Percentiles rank a stretch among this genome's conserved stretches.
Evolutionary conservation across 2,329 filamentous ascomycete species (phyloP).

Genomic region (Tolypocladium amazonense): DNA sequence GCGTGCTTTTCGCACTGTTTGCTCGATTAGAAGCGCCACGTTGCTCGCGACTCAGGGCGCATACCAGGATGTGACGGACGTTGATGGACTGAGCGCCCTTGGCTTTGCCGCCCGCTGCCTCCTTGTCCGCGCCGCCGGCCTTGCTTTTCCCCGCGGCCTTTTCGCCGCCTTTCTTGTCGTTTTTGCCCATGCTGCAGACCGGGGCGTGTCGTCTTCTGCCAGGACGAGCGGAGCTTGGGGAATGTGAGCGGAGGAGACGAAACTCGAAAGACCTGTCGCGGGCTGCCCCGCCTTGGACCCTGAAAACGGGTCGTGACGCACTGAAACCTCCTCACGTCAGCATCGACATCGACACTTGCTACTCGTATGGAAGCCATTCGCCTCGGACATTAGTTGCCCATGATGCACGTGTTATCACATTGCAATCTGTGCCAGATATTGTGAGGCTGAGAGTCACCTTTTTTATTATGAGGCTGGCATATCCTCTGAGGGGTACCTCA

Average conservation of each 20-base stretch:
- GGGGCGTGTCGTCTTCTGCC: neutral
- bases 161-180: constrained; percentile 29
- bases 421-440: neutral
- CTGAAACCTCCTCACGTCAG: neutral
- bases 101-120: constrained; percentile 24
- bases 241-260: neutral
- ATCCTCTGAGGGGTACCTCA: no score
- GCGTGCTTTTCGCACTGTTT: constrained; percentile 59
- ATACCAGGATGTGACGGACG: constrained; percentile 59
- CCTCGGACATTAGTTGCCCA: neutral
- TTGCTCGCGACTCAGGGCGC: neutral
- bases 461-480: neutral
- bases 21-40: neutral
- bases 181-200: constrained; percentile 22
- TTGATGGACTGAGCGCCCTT: constrained; percentile 59
- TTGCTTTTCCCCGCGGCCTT: constrained; percentile 22
- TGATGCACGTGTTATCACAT: neutral
- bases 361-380: neutral
- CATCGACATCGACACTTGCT: neutral
- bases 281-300: neutral
- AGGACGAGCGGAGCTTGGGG: neutral
- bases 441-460: neutral
- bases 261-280: neutral
- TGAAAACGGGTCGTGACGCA: neutral
- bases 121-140: constrained; percentile 17